Conservation (phyloP, 1,284 basidiomycete genomes). For the Moniliella sp. region DNA sequence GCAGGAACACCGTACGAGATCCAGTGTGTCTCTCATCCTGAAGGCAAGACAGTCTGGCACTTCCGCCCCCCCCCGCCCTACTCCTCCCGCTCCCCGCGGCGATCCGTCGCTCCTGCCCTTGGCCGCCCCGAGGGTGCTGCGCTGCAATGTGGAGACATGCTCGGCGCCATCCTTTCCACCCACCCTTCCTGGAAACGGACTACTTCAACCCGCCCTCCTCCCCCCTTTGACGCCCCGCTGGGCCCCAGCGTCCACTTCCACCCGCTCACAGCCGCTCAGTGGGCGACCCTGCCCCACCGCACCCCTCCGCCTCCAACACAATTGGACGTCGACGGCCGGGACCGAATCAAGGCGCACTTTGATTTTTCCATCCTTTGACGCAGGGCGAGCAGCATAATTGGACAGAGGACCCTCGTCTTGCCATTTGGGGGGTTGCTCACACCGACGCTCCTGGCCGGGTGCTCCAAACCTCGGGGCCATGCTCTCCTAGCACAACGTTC, state of each 20-base stretch:
- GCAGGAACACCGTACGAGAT: conserved; percentile 12
- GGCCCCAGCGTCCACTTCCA: too few relatives aligned
- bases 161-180: conserved; percentile 19
- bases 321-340: too few relatives aligned
- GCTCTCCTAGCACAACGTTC: not conserved
- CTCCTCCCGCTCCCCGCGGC: too few relatives aligned
- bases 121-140: not conserved
- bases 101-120: not conserved
- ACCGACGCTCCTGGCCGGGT: conserved; percentile 4
- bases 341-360: too few relatives aligned
- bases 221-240: conserved; percentile 4
- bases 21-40: too few relatives aligned
- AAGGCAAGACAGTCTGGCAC: conserved; percentile 5
- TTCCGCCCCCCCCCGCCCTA: too few relatives aligned
- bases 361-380: too few relatives aligned
- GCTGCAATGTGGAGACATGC: conserved; percentile 18
- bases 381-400: conserved; percentile 7
- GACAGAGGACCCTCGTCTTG: conserved; percentile 21
- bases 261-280: too few relatives aligned
- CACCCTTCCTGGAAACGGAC: too few relatives aligned
- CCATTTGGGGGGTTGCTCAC: conserved; percentile 15
- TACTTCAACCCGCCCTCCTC: too few relatives aligned
- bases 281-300: too few relatives aligned
- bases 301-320: too few relatives aligned
- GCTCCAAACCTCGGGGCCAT: conserved; percentile 5